A percentile compares a stretch with the other conserved stretches of the same genome.
phyloP scores from a whole-genome alignment of 208 protist genomes.

The Lotmaria passim region DNA sequence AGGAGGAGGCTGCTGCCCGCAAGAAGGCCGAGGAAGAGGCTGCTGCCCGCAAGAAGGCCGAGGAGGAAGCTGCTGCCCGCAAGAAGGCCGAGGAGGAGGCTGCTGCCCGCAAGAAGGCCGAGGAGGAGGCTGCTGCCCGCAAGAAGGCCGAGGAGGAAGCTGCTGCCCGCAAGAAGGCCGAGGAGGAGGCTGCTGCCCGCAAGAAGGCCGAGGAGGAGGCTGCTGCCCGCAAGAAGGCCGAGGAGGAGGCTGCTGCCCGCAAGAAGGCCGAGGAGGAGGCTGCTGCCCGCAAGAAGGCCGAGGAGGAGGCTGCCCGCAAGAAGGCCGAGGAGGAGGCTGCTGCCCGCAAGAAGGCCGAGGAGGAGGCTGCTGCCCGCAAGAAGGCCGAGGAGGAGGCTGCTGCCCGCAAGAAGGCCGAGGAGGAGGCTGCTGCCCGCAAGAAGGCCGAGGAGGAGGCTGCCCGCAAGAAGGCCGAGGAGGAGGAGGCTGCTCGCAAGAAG shows the following conservation, averaged over 20 bases:
- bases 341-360: conserved; percentile 16
- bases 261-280: conserved; percentile 28
- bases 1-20: conserved; percentile 1
- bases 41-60: conserved; percentile 10
- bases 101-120: conserved; percentile 7
- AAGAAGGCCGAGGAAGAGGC: conserved; percentile 6
- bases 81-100: conserved; percentile 14
- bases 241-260: conserved; percentile 17
- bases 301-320: background rate
- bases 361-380: background rate
- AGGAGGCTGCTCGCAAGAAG: background rate
- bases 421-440: conserved; percentile 19
- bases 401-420: conserved; percentile 15
- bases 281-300: conserved; percentile 7
- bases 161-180: conserved; percentile 3
- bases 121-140: conserved; percentile 23
- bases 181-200: background rate
- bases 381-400: conserved; percentile 16
- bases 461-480: conserved; percentile 12
- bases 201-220: background rate
- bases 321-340: conserved; percentile 10
- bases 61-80: conserved; percentile 16
- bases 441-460: conserved; percentile 9
- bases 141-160: conserved; percentile 16
- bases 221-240: conserved; percentile 1